phyloP scores from a whole-genome alignment of 1,284 basidiomycete genomes.

The Trametes hirsuta region DNA sequence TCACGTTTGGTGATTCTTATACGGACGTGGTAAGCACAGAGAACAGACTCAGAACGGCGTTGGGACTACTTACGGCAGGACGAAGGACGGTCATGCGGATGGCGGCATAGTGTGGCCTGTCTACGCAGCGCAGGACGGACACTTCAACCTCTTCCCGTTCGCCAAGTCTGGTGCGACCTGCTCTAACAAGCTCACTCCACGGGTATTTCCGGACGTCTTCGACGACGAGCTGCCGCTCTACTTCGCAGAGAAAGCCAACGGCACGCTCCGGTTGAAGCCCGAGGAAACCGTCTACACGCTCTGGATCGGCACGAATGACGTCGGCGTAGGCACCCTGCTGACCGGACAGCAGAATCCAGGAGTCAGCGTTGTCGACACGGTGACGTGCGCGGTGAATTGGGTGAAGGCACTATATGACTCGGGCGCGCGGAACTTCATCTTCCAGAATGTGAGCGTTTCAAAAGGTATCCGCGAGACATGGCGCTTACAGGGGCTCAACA shows the following conservation, averaged over 20 bases:
- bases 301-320: constrained; percentile 55
- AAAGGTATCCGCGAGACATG: too few species aligned
- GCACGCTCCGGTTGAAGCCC: constrained; percentile 31
- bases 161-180: constrained; percentile 49
- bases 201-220: constrained; percentile 43
- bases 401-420: constrained; percentile 41
- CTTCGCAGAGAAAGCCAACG: constrained; percentile 34
- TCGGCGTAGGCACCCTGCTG: constrained; percentile 43
- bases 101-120: constrained; percentile 47
- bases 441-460: constrained; percentile 47
- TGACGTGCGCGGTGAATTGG: constrained; percentile 48
- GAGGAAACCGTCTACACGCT: constrained; percentile 49
- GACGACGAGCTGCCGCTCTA: constrained; percentile 44
- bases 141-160: constrained; percentile 44
- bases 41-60: too few species aligned
- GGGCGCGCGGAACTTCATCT: constrained; percentile 50
- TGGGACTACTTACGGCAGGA: not conserved
- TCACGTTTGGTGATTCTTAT: constrained; percentile 52
- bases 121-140: constrained; percentile 43
- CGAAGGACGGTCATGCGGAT: constrained; percentile 33
- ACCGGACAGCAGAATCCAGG: constrained; percentile 40
- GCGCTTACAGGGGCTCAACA: constrained; percentile 8
- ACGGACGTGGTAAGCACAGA: constrained; percentile 40
- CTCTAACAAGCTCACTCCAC: constrained; percentile 44
- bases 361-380: constrained; percentile 46